These are phyloP conservation scores for Eucalyptus regnans DNA, from an alignment of 345 rosid species.

Conservation along the genomic window DNA sequence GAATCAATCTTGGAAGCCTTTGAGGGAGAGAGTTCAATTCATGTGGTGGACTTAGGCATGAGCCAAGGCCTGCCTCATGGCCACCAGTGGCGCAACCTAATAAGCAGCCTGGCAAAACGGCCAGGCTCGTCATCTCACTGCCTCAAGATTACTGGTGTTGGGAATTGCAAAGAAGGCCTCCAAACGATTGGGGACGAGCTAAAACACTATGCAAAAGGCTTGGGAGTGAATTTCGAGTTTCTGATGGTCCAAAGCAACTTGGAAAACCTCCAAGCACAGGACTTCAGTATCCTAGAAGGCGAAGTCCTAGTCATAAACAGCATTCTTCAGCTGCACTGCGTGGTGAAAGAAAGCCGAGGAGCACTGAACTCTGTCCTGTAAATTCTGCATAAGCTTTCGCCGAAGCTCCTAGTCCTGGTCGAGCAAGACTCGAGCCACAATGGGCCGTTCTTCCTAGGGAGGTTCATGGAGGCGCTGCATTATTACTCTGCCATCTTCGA, in stretches of 20 bases:
- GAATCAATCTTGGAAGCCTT: constrained; percentile 36
- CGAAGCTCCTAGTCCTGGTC: constrained; percentile 17
- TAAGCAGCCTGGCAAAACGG: constrained; percentile 15
- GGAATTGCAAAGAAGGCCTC: constrained; percentile 7
- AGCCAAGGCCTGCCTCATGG: constrained; percentile 21
- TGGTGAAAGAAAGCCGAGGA: constrained; percentile 41
- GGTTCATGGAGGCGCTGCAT: constrained; percentile 59
- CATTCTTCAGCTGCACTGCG: constrained; percentile 34
- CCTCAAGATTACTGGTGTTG: constrained; percentile 24
- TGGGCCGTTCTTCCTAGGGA: constrained; percentile 48
- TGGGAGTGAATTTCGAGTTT: constrained; percentile 17
- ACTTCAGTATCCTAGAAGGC: constrained; percentile 4
- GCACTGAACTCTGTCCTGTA: constrained; percentile 32
- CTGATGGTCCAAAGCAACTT: constrained; percentile 7
- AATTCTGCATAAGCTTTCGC: constrained; percentile 12
- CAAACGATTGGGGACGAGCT: constrained; percentile 17
- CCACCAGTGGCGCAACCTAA: constrained; percentile 24
- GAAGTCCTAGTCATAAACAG: constrained; percentile 28
- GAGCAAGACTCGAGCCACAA: constrained; percentile 45
- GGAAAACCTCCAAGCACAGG: constrained; percentile 15
- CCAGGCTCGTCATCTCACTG: constrained; percentile 7
- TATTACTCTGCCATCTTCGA: constrained; percentile 54
- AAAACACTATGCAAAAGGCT: background rate
- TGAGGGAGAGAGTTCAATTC: constrained; percentile 53
- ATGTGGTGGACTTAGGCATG: constrained; percentile 38